Evolutionary conservation across 2,329 filamentous ascomycete species (phyloP).

Genomic region (Neonectria hederae): DNA sequence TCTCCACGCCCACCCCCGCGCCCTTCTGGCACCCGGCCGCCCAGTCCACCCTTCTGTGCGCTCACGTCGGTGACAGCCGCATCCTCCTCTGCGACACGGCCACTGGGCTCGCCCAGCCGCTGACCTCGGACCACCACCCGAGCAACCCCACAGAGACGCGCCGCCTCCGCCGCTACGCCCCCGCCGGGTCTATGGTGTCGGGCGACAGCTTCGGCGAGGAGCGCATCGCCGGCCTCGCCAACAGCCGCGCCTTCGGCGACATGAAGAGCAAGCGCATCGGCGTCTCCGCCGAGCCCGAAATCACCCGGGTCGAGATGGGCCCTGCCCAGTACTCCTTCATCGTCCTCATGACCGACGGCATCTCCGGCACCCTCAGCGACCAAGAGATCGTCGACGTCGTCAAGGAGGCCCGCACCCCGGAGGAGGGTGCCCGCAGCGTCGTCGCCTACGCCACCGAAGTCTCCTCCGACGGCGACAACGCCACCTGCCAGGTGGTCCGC

Average conservation of each 20-base stretch:
- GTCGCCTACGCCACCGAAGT: slow-evolving; percentile 92
- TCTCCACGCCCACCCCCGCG: slow-evolving; percentile 89
- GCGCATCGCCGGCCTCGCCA: slow-evolving; percentile 91
- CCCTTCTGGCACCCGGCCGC: slow-evolving; percentile 96
- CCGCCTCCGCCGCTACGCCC: slow-evolving; percentile 83
- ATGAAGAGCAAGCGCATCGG: slow-evolving; percentile 91
- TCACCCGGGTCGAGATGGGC: slow-evolving; percentile 79
- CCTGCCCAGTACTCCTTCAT: slow-evolving; percentile 91
- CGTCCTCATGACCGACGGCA: slow-evolving; percentile 87
- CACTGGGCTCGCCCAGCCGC: slow-evolving; percentile 79
- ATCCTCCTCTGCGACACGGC: slow-evolving; percentile 88
- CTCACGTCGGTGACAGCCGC: slow-evolving; percentile 93
- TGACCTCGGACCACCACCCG: slow-evolving; percentile 94
- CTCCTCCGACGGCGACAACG: slow-evolving; percentile 71
- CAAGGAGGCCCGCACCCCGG: slow-evolving; percentile 92
- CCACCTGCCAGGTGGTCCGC: slow-evolving; percentile 73
- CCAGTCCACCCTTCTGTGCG: slow-evolving; percentile 83
- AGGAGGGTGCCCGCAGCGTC: slow-evolving; percentile 81
- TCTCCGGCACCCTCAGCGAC: slow-evolving; percentile 85
- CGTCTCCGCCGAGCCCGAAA: slow-evolving; percentile 92
- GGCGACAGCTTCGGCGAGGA: slow-evolving; percentile 95
- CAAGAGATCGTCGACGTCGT: slow-evolving; percentile 97
- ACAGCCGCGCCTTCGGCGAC: slow-evolving; percentile 94
- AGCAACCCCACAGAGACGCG: slow-evolving; percentile 85
- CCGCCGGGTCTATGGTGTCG: slow-evolving; percentile 81